Evolutionary conservation across 1,284 basidiomycete species (phyloP).

Genomic region (Melampsora larici-populina): DNA sequence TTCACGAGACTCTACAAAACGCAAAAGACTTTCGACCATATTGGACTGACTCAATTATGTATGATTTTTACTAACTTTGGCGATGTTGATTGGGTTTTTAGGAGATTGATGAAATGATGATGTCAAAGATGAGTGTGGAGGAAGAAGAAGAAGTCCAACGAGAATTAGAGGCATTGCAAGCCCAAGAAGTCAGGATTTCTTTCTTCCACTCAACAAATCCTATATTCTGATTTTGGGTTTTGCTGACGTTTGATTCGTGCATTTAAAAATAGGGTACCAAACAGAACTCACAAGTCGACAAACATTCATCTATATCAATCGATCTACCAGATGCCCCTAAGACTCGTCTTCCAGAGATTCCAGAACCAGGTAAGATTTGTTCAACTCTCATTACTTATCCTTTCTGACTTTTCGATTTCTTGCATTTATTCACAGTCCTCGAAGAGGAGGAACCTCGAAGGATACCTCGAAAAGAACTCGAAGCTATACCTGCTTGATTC

Average conservation of each 20-base stretch:
- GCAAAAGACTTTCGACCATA: neutral
- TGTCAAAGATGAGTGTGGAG: conserved; percentile 73
- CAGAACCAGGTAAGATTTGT: too few species aligned
- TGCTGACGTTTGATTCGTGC: too few species aligned
- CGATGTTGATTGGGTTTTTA: neutral
- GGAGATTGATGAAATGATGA: conserved; percentile 84
- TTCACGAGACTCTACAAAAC: neutral
- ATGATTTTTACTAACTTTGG: neutral
- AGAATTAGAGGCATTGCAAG: conserved; percentile 71
- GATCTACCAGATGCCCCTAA: too few species aligned
- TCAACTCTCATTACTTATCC: too few species aligned
- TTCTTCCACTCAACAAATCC: too few species aligned
- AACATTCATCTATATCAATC: too few species aligned
- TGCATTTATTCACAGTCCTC: neutral
- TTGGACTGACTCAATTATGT: neutral
- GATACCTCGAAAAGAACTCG: conserved; percentile 1
- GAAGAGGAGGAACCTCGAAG: neutral
- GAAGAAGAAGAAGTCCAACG: conserved; percentile 89
- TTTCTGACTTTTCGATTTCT: too few species aligned
- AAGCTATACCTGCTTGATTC: neutral
- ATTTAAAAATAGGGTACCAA: too few species aligned
- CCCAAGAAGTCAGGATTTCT: conserved; percentile 31
- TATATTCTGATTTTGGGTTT: too few species aligned
- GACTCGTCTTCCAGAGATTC: too few species aligned
- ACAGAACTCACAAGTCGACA: too few species aligned